phyloP scores from a whole-genome alignment of 768 basidiomycete genomes.

The Kwoniella newhampshirensis region DNA sequence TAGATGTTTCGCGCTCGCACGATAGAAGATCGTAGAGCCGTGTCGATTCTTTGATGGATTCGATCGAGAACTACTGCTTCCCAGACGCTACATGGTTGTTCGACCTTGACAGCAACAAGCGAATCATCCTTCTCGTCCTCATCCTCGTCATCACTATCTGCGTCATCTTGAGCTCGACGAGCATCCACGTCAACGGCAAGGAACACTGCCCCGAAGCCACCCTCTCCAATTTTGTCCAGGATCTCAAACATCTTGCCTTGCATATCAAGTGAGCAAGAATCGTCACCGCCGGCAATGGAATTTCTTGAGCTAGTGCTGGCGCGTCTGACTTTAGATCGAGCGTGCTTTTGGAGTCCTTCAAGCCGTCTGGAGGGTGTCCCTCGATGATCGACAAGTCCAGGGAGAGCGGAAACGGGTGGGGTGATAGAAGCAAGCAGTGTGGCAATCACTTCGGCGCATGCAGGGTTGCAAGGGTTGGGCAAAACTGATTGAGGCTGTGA shows the following conservation, averaged over 20 bases:
- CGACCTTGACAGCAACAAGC: conserved; percentile 83
- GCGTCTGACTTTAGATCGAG: conserved; percentile 54
- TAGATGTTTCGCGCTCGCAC: conserved; percentile 76
- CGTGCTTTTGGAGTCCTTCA: conserved; percentile 70
- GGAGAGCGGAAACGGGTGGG: conserved; percentile 57
- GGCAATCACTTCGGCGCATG: conserved; percentile 65
- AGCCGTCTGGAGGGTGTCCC: conserved; percentile 58
- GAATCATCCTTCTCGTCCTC: conserved; percentile 59
- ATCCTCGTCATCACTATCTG: conserved; percentile 57
- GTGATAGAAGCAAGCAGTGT: conserved; percentile 61
- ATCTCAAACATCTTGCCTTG: conserved; percentile 68
- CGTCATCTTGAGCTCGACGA: conserved; percentile 43
- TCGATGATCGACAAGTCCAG: conserved; percentile 51
- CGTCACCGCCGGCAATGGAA: conserved; percentile 36
- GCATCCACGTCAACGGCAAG: conserved; percentile 60
- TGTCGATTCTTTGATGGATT: conserved; percentile 65
- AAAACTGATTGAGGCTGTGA: conserved; percentile 50
- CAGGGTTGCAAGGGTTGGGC: conserved; percentile 85
- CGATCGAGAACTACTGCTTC: conserved; percentile 83
- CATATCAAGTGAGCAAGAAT: conserved; percentile 58
- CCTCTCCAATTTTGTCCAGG: conserved; percentile 87
- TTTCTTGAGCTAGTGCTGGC: conserved; percentile 30
- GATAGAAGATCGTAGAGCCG: conserved; percentile 65
- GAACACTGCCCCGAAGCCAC: conserved; percentile 96
- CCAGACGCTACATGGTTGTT: conserved; percentile 85